Base-by-base conservation (phyloP, 331 rosid genomes). In the Quercus lobata region DNA sequence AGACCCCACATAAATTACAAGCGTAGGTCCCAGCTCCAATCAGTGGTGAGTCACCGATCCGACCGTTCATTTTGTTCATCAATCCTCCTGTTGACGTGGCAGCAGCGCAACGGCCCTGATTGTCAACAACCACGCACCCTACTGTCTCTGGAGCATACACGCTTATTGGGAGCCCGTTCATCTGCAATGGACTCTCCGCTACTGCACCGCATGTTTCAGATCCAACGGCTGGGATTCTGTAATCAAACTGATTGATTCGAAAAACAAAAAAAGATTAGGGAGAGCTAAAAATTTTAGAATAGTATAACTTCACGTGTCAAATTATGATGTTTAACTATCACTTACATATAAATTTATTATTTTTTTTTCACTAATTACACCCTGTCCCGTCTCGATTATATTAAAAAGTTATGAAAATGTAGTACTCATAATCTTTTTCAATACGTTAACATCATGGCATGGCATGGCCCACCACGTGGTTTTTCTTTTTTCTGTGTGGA, bases 21-120 rank as follows among this genome's bases (percentile, higher is more conserved):
- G 99, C 99, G 83, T 93, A 96, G 1, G 99, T 96, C 6, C 98
- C 99, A 0, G 97, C 94, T 0, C 99, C 99, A 6, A 93, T 96
- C 7, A 96, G 58, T 0, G 99, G 97, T 16, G 98, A 91, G 87
- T 96, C 99, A 2, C 98, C 99, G 1, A 96, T 93, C 41, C 98
- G 79, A 0, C 98, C 99, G 0, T 25, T 84, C 97, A 79, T 87
- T 35, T 96, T 96, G 85, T 96, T 96, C 90, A 93, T 96, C 4
- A 96, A 83, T 0, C 99, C 99, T 0, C 98, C 99, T 0, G 99
- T 96, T 0, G 99, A 93, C 18, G 99, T 93, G 11, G 91, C 99
- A 0, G 98, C 98, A 0, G 98, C 97, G 25, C 99, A 96, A 18
- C 84, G 30, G 0, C 98, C 97, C 58, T 84, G 71, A 0, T 65